Evolutionary conservation across 805 yeast species (phyloP).

Genomic region (Starmerella riodocensis): DNA sequence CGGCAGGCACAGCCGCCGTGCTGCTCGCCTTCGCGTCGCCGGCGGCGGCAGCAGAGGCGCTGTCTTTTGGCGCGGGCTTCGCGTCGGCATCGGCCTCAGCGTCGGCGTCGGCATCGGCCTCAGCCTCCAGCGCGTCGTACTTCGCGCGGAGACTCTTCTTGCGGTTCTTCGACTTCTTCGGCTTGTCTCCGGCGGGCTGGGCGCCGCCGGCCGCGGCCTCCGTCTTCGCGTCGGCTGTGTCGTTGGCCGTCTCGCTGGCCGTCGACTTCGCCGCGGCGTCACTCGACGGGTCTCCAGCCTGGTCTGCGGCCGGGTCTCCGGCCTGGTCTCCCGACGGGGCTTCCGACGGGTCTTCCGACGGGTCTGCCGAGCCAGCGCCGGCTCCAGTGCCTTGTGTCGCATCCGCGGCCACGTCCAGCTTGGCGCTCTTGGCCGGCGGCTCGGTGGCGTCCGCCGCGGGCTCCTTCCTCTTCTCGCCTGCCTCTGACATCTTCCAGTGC

Average conservation of each 20-base stretch:
- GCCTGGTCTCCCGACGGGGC: too few species aligned
- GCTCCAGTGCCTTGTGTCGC: too few species aligned
- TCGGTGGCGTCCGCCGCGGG: neutral
- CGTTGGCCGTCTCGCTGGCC: too few species aligned
- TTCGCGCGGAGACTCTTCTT: slow-evolving; percentile 13
- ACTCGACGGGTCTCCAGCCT: too few species aligned
- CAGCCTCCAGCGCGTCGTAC: slow-evolving; percentile 16
- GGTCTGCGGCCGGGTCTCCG: too few species aligned
- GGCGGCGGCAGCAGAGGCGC: neutral
- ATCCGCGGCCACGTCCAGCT: neutral
- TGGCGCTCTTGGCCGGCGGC: slow-evolving; percentile 1
- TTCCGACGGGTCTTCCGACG: too few species aligned
- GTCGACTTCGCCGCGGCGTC: too few species aligned
- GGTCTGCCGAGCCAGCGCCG: too few species aligned
- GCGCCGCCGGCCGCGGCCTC: neutral
- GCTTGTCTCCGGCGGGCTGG: too few species aligned
- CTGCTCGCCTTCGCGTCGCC: slow-evolving; percentile 1
- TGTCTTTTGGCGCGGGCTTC: neutral
- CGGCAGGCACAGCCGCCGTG: too few species aligned
- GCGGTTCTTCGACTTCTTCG: slow-evolving; percentile 14
- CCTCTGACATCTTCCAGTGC: slow-evolving; percentile 3
- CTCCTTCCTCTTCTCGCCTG: slow-evolving; percentile 6
- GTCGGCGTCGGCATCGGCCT: slow-evolving; percentile 16
- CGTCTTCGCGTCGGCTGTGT: neutral
- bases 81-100: slow-evolving; percentile 9